These are phyloP conservation scores for Paramecium biaurelia DNA, from an alignment of 73 alveolate genomes.

Conservation along the genomic window DNA sequence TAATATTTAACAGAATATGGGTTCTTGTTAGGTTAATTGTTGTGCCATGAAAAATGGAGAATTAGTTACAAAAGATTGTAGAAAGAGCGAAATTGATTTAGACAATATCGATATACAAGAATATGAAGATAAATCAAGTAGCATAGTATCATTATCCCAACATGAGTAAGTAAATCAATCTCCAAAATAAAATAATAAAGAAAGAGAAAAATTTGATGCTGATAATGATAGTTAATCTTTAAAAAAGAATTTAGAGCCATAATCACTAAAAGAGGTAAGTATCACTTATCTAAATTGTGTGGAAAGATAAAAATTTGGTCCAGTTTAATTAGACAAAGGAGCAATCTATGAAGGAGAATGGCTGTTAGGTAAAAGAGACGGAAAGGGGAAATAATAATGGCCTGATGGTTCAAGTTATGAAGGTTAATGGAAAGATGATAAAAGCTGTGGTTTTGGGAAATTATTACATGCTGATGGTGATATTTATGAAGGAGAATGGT, in stretches of 20 bases:
- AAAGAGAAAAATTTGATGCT: conserved; percentile 20
- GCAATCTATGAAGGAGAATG: conserved; percentile 70
- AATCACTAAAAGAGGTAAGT: neutral
- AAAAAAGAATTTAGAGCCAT: neutral
- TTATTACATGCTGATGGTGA: conserved; percentile 61
- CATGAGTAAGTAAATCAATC: neutral
- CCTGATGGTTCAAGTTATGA: conserved; percentile 75
- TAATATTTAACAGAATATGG: neutral
- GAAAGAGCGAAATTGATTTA: neutral
- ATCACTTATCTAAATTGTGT: neutral
- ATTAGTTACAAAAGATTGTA: neutral
- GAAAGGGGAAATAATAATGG: conserved; percentile 71
- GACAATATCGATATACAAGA: neutral
- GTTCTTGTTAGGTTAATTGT: neutral
- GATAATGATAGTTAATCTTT: neutral
- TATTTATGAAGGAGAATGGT: conserved; percentile 72
- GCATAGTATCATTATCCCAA: neutral
- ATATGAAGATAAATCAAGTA: neutral
- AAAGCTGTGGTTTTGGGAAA: conserved; percentile 55
- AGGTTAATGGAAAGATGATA: conserved; percentile 59
- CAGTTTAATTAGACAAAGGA: conserved; percentile 67
- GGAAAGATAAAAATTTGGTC: conserved; percentile 64
- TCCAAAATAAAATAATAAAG: neutral
- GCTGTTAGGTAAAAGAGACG: conserved; percentile 72
- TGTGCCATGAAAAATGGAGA: neutral